Percentiles rank a stretch among this genome's conserved stretches.
phyloP scores from a whole-genome alignment of 1,284 basidiomycete genomes.

The Cryptococcus hybrid region DNA sequence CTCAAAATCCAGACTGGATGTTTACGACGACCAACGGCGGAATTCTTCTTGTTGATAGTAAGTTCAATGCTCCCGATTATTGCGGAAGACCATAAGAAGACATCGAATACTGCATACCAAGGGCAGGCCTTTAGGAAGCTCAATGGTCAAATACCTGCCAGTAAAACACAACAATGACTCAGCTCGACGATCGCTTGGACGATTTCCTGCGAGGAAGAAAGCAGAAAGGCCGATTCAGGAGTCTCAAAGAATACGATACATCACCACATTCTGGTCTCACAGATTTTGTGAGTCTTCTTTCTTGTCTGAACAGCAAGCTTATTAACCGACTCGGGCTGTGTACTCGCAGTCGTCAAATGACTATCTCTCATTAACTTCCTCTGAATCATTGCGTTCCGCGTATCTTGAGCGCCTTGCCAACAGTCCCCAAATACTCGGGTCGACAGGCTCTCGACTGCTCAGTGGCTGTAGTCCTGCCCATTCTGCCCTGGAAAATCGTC shows the following conservation, averaged over 20 bases:
- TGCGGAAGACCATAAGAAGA: background rate
- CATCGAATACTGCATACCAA: background rate
- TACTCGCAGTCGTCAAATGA: conserved; percentile 62
- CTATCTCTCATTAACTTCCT: conserved; percentile 81
- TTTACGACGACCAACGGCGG: no score
- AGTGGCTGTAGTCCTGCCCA: conserved; percentile 72
- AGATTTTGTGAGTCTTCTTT: conserved; percentile 40
- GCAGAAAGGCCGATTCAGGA: conserved; percentile 34
- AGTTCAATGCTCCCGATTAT: no score
- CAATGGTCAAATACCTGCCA: no score
- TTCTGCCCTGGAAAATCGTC: conserved; percentile 64
- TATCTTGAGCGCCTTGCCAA: conserved; percentile 62
- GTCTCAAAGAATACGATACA: conserved; percentile 38
- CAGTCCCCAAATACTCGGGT: conserved; percentile 69
- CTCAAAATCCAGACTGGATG: no score
- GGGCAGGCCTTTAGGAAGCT: no score
- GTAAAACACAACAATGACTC: conserved; percentile 10
- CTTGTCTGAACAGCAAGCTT: background rate
- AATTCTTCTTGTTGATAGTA: no score
- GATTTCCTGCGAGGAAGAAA: conserved; percentile 28
- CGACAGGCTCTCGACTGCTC: conserved; percentile 85
- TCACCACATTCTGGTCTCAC: conserved; percentile 16
- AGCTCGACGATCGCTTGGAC: conserved; percentile 28
- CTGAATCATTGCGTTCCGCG: conserved; percentile 56
- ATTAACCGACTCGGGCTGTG: background rate